phyloP scores from a whole-genome alignment of 495 filamentous ascomycete species.

The Xylaria curta region DNA sequence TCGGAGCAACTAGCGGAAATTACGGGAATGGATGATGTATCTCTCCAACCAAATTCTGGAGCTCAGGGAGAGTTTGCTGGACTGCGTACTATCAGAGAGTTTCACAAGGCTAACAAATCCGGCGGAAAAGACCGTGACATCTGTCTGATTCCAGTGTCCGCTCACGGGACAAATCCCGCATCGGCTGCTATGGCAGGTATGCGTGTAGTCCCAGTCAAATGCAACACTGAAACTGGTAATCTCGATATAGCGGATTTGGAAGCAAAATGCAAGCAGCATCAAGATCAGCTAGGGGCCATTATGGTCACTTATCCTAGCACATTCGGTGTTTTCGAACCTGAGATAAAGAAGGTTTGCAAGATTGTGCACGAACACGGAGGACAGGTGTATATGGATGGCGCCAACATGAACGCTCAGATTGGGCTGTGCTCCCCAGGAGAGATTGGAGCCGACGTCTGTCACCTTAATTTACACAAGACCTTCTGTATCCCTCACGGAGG shows the following conservation, averaged over 20 bases:
- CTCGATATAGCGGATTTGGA: conserved; percentile 87
- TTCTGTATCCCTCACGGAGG: conserved; percentile 99
- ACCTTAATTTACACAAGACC: conserved; percentile 97
- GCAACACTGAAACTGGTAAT: conserved; percentile 85
- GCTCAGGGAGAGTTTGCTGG: conserved; percentile 97
- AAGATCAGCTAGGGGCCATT: conserved; percentile 86
- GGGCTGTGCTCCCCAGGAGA: conserved; percentile 96
- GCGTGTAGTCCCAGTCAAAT: conserved; percentile 94
- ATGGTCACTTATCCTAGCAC: conserved; percentile 99
- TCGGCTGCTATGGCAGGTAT: conserved; percentile 98
- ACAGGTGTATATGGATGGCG: conserved; percentile 99
- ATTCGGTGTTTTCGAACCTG: conserved; percentile 94
- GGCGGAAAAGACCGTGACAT: conserved; percentile 75
- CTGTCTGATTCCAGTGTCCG: conserved; percentile 95
- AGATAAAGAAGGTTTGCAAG: conserved; percentile 83
- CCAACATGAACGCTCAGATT: conserved; percentile 99
- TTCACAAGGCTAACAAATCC: conserved; percentile 67
- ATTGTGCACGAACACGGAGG: conserved; percentile 89
- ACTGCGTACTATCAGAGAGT: conserved; percentile 90
- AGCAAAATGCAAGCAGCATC: conserved; percentile 86
- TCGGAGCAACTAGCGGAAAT: conserved; percentile 81
- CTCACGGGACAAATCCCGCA: conserved; percentile 96
- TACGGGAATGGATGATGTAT: conserved; percentile 89
- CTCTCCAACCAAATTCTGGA: conserved; percentile 95
- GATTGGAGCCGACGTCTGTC: conserved; percentile 97